Evolutionary conservation across 805 yeast genomes (phyloP), one percentile per base, ranked within the genome.

Genomic region (Kazachstania psychrophila): DNA sequence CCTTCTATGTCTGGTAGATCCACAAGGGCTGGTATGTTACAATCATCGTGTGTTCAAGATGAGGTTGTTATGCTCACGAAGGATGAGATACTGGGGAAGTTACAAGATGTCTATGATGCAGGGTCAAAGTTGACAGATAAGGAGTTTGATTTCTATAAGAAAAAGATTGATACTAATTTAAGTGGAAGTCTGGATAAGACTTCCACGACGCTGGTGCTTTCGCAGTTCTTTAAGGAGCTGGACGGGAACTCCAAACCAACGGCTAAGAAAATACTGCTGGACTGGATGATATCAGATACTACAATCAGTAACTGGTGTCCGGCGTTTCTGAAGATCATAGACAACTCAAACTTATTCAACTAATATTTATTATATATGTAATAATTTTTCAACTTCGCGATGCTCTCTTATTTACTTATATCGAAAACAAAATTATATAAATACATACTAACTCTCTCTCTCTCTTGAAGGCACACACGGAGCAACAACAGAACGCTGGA

Each of bases 251-350:
- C 58, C 18, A 51, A 45, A n/a, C 40, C 42, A 2, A 29, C 38
- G 12, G 68, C 62, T 37, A 65, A 64, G 38, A 56, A 48, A 39
- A 50, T 45, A 33, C 63, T 63, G 35, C 68, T 63, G 22, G 61
- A 69, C 22, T 78, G 74, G 64, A 75, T 78, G 73, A 61, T 78
- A 59, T 47, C 60, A 2, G 73, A 76, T 46, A 69, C 66, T 29
- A 77, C 81, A 1, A 71, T 73, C 9, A 65, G 75, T 35, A 56
- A 60, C 17, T 82, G 94, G 94, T 74, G 82, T 42, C 66, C 74
- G 18, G 80, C 88, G 3, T 61, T 82, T 36, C 68, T 77, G 34
- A 77, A 77, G 51, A 54, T 79, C 4, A 46, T 73, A 12, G 73
- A 71, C 37, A 61, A 59, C n/a, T n/a, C n/a, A n/a, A n/a, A n/a